Conservation (phyloP, 148 eudicot species). For the Vaccinium darrowii region DNA sequence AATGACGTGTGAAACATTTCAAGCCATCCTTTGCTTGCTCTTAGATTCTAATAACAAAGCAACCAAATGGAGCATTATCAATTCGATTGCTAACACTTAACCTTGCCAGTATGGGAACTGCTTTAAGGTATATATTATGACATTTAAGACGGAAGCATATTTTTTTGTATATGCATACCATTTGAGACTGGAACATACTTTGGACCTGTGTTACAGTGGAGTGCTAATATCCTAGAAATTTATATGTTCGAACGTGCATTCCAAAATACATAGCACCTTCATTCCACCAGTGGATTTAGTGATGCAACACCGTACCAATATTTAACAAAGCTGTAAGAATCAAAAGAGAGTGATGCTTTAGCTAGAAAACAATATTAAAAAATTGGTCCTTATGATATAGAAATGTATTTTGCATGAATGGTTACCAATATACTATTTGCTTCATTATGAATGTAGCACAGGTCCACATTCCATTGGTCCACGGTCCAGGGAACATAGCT, state of each 20-base stretch:
- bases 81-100: background rate
- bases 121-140: background rate
- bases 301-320: background rate
- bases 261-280: background rate
- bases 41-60: background rate
- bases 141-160: background rate
- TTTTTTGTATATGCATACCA: background rate
- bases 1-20: background rate
- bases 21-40: background rate
- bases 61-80: background rate
- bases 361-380: background rate
- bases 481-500: background rate
- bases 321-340: background rate
- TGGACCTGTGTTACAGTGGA: background rate
- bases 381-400: background rate
- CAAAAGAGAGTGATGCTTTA: background rate
- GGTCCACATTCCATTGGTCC: background rate
- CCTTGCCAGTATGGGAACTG: background rate
- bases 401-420: background rate
- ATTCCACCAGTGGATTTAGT: background rate
- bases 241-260: background rate
- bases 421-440: background rate
- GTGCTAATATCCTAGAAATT: background rate
- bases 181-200: background rate
- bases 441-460: background rate